A percentile compares a stretch with the other conserved stretches of the same genome.
Conservation (phyloP, 306 rosid genomes). For the Nissolia schottii region DNA sequence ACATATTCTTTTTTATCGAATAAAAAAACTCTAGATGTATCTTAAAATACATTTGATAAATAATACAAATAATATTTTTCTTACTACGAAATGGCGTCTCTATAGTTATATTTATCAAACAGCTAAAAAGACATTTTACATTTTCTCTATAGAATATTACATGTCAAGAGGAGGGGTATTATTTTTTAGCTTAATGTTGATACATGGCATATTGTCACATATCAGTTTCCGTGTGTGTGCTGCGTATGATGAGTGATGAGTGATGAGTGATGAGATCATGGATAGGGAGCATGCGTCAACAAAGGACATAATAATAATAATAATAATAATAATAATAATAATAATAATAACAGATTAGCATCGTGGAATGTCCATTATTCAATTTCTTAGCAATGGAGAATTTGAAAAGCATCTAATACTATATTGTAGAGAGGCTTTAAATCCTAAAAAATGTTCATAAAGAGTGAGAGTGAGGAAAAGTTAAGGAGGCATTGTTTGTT, state of each 20-base stretch:
- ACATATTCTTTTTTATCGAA: too few species aligned
- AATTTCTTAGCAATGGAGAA: not conserved
- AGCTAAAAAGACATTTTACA: not conserved
- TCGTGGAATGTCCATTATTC: slow-evolving; percentile 17
- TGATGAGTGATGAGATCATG: slow-evolving; percentile 29
- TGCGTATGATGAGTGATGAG: too few species aligned
- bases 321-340: too few species aligned
- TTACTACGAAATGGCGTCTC: too few species aligned
- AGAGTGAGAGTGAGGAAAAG: not conserved
- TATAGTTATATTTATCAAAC: not conserved
- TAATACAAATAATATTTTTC: too few species aligned
- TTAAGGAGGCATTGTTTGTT: slow-evolving; percentile 28
- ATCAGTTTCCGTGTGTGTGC: not conserved
- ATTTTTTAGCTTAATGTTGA: not conserved
- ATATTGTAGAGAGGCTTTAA: not conserved
- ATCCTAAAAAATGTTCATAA: not conserved
- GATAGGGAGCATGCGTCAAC: slow-evolving; percentile 12
- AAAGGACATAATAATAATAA: too few species aligned
- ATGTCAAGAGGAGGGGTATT: not conserved
- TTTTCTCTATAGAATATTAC: slow-evolving; percentile 4
- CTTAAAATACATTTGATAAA: too few species aligned
- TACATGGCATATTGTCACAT: not conserved
- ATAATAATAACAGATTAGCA: not conserved
- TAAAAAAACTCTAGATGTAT: too few species aligned
- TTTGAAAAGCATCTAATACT: not conserved